Conservation (phyloP, 768 basidiomycete genomes). For the Russula compacta region DNA sequence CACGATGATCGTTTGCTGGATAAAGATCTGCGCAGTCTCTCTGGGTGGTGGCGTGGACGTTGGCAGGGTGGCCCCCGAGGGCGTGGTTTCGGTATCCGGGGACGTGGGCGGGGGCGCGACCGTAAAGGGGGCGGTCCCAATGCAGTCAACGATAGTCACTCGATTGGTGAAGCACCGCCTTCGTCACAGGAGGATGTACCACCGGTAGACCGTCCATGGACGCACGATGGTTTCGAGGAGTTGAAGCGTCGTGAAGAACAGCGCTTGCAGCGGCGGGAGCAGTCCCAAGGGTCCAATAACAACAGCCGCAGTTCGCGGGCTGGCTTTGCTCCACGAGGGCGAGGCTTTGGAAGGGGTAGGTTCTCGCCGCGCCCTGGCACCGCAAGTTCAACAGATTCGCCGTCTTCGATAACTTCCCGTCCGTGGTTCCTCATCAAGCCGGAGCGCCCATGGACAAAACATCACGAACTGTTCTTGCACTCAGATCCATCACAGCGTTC, state of each 20-base stretch:
- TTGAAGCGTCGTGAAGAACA: constrained; percentile 69
- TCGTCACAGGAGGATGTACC: constrained; percentile 32
- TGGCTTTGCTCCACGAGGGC: constrained; percentile 30
- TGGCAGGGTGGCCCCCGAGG: constrained; percentile 66
- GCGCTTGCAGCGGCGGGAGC: constrained; percentile 31
- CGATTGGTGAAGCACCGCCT: constrained; percentile 21
- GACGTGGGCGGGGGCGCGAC: constrained; percentile 33
- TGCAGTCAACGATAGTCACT: constrained; percentile 15
- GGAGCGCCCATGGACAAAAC: constrained; percentile 77
- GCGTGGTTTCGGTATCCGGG: constrained; percentile 46
- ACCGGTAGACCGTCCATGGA: constrained; percentile 66
- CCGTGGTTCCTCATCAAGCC: constrained; percentile 69
- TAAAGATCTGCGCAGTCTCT: constrained; percentile 71
- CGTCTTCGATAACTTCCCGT: constrained; percentile 31
- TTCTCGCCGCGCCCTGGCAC: constrained; percentile 21
- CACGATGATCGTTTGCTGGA: constrained; percentile 87
- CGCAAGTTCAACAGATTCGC: constrained; percentile 21
- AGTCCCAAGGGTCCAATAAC: constrained; percentile 38
- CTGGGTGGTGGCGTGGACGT: constrained; percentile 80
- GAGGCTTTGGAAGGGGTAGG: constrained; percentile 37
- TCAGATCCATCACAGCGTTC: constrained; percentile 51
- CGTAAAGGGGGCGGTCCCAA: constrained; percentile 2
- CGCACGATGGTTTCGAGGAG: constrained; percentile 84
- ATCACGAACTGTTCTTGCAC: constrained; percentile 67
- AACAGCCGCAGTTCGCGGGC: constrained; percentile 40